Evolutionary conservation across 345 rosid species (phyloP), one percentile per base, ranked within the genome.

Genomic region (Brassica juncea): DNA sequence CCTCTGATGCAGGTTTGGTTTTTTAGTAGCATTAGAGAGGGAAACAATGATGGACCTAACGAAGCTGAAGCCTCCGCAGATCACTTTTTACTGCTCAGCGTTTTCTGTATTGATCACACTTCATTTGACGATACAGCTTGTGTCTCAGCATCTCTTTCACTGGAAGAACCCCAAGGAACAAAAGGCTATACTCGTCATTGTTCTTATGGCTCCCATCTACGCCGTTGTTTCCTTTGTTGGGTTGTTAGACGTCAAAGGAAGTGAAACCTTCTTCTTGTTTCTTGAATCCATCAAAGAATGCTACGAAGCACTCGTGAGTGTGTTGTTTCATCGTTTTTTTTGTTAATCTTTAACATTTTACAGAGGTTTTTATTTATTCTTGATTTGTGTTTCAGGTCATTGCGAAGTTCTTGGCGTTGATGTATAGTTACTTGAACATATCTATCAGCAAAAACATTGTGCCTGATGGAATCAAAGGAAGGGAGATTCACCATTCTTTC

Each of bases 151-250:
- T 86, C 86, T 92, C 16, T 85, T 85, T 81, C 88, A 90, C 81
- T 94, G 99, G 99, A 92, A 91, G 79, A 94, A 90, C 79, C 97
- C 99, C 0, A 95, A 93, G 82, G 98, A 95, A 77, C 99, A 95
- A 63, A 93, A 91, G 85, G 98, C 98, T n/a, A 95, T 95, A 54
- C 14, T 93, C 4, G 83, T 95, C 42, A 93, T 95, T 72, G 87
- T 95, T 76, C 88, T 93, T 15, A 95, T 91, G 99, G 99, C 93
- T 71, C 99, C 99, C 4, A 83, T 95, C 54, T 95, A 91, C 68
- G 96, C 98, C 4, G 39, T 81, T 25, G 86, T 80, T 73, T 91
- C 98, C 74, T 93, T 90, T 79, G 81, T 89, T 4, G 98, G 98
- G 57, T 83, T 90, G 82, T 77, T 91, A 77, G 94, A 93, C 82